Conservation (phyloP, 371 early-diverging fungal species). For the Mortierella sp. region DNA sequence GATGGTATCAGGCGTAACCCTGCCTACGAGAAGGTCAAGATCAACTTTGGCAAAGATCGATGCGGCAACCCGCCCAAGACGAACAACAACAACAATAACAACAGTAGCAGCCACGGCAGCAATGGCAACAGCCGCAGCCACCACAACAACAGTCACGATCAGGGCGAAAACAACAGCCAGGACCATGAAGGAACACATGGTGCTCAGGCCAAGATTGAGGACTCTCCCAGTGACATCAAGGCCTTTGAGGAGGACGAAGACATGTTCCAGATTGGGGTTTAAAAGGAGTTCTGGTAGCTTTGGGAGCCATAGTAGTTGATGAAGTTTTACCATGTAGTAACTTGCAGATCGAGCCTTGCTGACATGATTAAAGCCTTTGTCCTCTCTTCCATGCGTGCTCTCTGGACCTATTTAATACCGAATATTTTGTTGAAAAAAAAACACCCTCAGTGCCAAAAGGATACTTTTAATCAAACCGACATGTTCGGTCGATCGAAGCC, state of each 20-base stretch:
- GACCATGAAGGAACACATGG: background rate
- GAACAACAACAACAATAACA: conserved; percentile 13
- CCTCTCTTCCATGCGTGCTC: too few relatives aligned
- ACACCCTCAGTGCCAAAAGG: too few relatives aligned
- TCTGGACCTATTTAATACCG: too few relatives aligned
- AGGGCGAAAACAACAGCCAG: background rate
- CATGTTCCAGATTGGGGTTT: conserved; percentile 20
- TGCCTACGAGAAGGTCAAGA: conserved; percentile 66
- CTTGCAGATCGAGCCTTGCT: too few relatives aligned
- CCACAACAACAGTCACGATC: background rate
- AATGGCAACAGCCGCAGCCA: background rate
- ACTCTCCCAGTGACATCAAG: conserved; percentile 18
- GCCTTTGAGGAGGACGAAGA: conserved; percentile 33
- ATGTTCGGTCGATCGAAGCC: too few relatives aligned
- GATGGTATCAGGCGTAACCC: conserved; percentile 70
- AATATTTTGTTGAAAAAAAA: too few relatives aligned
- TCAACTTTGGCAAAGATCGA: conserved; percentile 89
- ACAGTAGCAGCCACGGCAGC: background rate
- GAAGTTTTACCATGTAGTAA: too few relatives aligned
- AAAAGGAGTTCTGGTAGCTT: background rate
- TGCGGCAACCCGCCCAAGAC: conserved; percentile 73
- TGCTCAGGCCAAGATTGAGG: background rate
- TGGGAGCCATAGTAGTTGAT: too few relatives aligned
- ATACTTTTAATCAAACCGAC: too few relatives aligned
- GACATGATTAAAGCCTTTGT: too few relatives aligned